phyloP scores from a whole-genome alignment of 441 rosid species.

The Jatropha podagrica region DNA sequence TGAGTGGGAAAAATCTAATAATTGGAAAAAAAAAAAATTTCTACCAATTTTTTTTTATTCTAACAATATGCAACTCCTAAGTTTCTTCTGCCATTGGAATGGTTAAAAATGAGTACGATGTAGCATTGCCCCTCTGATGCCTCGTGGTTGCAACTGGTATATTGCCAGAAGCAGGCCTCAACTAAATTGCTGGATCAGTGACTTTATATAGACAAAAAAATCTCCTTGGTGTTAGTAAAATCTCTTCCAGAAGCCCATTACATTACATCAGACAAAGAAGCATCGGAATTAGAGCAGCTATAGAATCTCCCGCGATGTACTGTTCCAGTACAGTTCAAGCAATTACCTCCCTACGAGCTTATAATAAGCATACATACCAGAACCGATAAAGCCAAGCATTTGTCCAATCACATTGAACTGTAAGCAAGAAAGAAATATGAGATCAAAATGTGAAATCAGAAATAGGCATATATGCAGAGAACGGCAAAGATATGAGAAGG shows the following conservation, averaged over 20 bases:
- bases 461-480: neutral
- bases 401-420: conserved; percentile 94
- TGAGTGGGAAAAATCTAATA: neutral
- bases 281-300: neutral
- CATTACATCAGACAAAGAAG: neutral
- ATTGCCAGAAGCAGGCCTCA: neutral
- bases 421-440: conserved; percentile 13
- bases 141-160: neutral
- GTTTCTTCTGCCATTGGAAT: neutral
- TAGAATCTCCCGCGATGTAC: conserved; percentile 4
- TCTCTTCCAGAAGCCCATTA: neutral
- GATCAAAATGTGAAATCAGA: neutral
- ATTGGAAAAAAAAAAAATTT: neutral
- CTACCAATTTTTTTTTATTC: neutral
- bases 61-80: neutral
- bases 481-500: conserved; percentile 16
- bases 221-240: neutral
- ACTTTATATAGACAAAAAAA: neutral
- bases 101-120: conserved; percentile 1
- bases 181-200: conserved; percentile 12
- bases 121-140: neutral
- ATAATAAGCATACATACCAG: conserved; percentile 85
- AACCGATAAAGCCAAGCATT: conserved; percentile 85
- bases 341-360: conserved; percentile 68
- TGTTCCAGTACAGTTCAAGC: neutral